phyloP scores from a whole-genome alignment of 2,329 filamentous ascomycete genomes.

The Phialocephala subalpina region DNA sequence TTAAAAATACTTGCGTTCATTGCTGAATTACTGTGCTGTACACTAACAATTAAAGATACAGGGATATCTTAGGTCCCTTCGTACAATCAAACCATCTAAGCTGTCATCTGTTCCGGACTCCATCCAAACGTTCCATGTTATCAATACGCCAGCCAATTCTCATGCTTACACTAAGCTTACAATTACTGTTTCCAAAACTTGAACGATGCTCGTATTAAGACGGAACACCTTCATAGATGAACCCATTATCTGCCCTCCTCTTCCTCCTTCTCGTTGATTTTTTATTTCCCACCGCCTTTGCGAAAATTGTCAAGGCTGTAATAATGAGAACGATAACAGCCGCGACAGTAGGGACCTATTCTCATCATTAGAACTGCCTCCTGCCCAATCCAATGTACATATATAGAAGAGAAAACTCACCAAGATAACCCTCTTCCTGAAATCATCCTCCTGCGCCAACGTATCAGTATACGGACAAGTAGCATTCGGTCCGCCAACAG shows the following conservation, averaged over 20 bases:
- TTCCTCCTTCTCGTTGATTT: conserved; percentile 59
- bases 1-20: not conserved
- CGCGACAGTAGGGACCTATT: conserved; percentile 65
- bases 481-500: conserved; percentile 59
- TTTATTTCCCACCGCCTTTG: conserved; percentile 70
- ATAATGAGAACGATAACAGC: conserved; percentile 68
- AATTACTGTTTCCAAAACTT: not conserved
- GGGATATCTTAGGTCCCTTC: not conserved
- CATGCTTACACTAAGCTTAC: not conserved
- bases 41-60: conserved; percentile 5
- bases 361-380: not conserved
- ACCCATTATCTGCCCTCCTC: conserved; percentile 57
- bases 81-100: not conserved
- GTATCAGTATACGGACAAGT: conserved; percentile 64
- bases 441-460: conserved; percentile 44
- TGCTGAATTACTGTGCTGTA: not conserved
- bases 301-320: conserved; percentile 66
- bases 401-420: conserved; percentile 27
- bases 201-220: conserved; percentile 16
- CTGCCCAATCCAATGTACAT: not conserved
- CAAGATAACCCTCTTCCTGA: conserved; percentile 54
- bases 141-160: not conserved
- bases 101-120: not conserved
- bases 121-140: not conserved
- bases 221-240: conserved; percentile 75